These are phyloP conservation scores for Earliella scabrosa DNA, from an alignment of 1,284 basidiomycete species.

Conservation along the genomic window DNA sequence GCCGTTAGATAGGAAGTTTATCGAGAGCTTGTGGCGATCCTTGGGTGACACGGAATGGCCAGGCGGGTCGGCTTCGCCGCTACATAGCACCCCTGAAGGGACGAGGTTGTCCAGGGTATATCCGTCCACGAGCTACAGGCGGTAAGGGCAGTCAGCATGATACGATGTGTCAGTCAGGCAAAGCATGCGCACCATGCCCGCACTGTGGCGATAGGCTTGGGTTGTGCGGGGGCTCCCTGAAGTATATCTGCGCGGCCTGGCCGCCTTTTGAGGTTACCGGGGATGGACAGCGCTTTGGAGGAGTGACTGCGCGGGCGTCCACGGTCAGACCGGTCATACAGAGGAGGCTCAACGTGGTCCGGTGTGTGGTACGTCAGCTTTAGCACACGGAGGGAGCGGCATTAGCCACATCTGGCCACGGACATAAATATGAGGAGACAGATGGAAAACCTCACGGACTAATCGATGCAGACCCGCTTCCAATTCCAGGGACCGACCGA, in stretches of 20 bases:
- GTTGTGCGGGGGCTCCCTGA: background rate
- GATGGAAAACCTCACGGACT: conserved; percentile 8
- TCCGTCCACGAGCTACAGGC: conserved; percentile 8
- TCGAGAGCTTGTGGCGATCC: conserved; percentile 23
- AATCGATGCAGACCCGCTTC: conserved; percentile 25
- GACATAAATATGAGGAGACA: conserved; percentile 23
- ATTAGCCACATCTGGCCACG: conserved; percentile 19
- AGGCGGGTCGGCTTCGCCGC: background rate
- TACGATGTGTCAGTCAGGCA: no score
- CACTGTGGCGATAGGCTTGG: background rate
- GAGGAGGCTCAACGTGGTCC: conserved; percentile 8
- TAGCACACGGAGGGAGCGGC: conserved; percentile 20
- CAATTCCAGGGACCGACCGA: conserved; percentile 22
- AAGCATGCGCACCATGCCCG: conserved; percentile 8
- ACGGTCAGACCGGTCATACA: conserved; percentile 10
- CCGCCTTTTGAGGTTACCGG: conserved; percentile 6
- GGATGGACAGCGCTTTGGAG: conserved; percentile 2
- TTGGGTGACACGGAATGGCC: conserved; percentile 15
- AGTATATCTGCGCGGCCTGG: background rate
- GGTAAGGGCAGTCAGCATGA: no score
- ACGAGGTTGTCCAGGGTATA: conserved; percentile 7
- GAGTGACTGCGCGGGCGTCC: conserved; percentile 9
- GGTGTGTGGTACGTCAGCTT: conserved; percentile 21
- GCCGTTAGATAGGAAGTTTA: conserved; percentile 19
- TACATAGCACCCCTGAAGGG: conserved; percentile 5